These are phyloP conservation scores for Penicillium ochrochloron DNA, from an alignment of 495 filamentous ascomycete species.

Conservation along the genomic window DNA sequence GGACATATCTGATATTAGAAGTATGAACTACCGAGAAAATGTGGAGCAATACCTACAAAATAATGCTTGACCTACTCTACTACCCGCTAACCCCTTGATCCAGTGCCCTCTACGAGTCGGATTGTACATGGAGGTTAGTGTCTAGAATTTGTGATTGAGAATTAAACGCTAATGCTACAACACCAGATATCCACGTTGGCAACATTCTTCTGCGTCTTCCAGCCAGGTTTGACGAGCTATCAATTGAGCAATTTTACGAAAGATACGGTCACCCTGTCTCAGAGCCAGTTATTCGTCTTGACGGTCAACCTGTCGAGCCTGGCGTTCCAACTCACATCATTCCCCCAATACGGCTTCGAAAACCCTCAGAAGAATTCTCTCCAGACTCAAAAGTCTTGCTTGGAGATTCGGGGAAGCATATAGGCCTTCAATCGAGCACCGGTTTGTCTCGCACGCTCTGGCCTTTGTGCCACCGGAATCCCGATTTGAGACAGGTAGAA, in stretches of 20 bases:
- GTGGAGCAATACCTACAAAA: no score
- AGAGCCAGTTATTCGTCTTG: not conserved
- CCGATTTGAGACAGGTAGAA: conserved; percentile 28
- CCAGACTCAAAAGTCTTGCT: not conserved
- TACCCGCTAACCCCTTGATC: no score
- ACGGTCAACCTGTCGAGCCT: not conserved
- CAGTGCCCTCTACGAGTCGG: no score
- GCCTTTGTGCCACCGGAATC: conserved; percentile 26
- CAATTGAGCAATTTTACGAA: not conserved
- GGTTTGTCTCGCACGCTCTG: not conserved
- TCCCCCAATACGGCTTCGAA: not conserved
- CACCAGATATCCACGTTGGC: not conserved
- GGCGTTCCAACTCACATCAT: not conserved
- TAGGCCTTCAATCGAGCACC: not conserved
- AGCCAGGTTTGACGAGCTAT: not conserved
- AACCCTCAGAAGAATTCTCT: not conserved
- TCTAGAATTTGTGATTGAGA: not conserved
- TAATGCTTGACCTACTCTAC: no score
- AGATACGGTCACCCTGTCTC: not conserved
- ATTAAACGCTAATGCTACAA: not conserved
- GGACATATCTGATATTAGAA: no score
- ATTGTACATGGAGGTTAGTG: not conserved
- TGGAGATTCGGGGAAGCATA: not conserved
- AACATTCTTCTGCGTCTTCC: not conserved
- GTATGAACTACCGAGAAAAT: no score